Base-by-base conservation (phyloP, 1,284 basidiomycete genomes). In the Inonotus hispidus region DNA sequence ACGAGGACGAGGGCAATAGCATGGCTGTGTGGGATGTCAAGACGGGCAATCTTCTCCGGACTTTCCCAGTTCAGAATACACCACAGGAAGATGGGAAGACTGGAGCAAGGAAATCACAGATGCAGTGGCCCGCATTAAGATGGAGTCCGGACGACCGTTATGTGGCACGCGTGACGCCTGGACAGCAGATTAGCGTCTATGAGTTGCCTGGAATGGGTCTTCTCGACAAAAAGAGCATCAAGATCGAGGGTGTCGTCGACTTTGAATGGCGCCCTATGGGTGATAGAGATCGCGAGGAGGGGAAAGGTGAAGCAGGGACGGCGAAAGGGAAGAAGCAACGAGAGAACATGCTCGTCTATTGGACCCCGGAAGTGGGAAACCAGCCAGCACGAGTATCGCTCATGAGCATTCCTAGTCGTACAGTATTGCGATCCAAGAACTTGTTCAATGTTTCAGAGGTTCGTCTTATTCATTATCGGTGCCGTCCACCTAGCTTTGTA, bases 181-280 rank as follows among this genome's bases (percentile, higher is more conserved):
- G 93, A 35, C 87, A 93, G 71, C 91, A 92, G 76, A 98, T 99
- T 76, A 95, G 94, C 70, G 88, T 99, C 53, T 95, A 99, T 75
- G 94, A 98, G 75, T 84, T 96, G 59, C 97, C 97, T 13, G 82
- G 84, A 63, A 98, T 99, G 95, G 87, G 88, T 68, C 79, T 99
- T 57, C 84, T 98, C 64, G 96, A 94, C 69, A 98, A 98, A 79
- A 99, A 98, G 80, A 93, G 90, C 68, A 79, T 99, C 76, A 98
- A 98, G 80, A 92, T 99, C 63, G 95, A 99, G 69, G 97, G 96
- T 25, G 96, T 99, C 39, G 83, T 95, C 66, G 97, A 99, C 77
- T 99, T 99, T 74, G 97, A 99, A 77, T 99, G 97, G 97, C 95
- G 93, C 70, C 97, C 97, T 37, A 83, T 90, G 65, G 88, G 92